Conservation (phyloP, 345 rosid genomes). For the Toxicodendron radicans region DNA sequence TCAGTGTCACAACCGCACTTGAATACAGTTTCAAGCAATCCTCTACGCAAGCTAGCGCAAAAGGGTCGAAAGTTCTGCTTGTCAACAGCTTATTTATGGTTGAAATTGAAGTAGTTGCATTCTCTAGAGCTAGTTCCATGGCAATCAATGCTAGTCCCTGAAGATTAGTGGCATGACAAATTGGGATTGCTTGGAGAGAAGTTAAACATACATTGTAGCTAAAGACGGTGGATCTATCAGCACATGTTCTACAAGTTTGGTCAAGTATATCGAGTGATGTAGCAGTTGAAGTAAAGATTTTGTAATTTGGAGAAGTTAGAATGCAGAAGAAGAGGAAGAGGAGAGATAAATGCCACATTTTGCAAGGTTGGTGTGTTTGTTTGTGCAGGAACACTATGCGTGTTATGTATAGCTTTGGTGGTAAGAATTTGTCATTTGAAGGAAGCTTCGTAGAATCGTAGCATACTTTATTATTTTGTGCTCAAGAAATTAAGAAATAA, state of each 20-base stretch:
- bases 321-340: constrained; percentile 42
- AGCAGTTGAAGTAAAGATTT: background rate
- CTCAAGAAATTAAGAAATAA: background rate
- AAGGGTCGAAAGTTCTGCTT: constrained; percentile 29
- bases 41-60: constrained; percentile 34
- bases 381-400: background rate
- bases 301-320: constrained; percentile 23
- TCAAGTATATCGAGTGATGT: constrained; percentile 28
- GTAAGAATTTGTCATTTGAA: background rate
- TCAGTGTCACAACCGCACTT: constrained; percentile 37
- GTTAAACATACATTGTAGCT: constrained; percentile 40
- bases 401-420: background rate
- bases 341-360: constrained; percentile 39
- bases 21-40: constrained; percentile 53
- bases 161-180: constrained; percentile 45
- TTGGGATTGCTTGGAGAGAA: constrained; percentile 48
- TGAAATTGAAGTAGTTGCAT: constrained; percentile 49
- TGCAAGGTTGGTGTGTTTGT: constrained; percentile 46
- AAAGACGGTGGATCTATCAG: constrained; percentile 30
- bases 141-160: constrained; percentile 49
- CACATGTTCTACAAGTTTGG: constrained; percentile 49
- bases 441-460: constrained; percentile 20
- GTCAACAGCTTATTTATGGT: constrained; percentile 34
- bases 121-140: constrained; percentile 57
- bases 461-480: background rate